Base-by-base conservation (phyloP, 495 filamentous ascomycete species). In the Trichoderma parareesei region DNA sequence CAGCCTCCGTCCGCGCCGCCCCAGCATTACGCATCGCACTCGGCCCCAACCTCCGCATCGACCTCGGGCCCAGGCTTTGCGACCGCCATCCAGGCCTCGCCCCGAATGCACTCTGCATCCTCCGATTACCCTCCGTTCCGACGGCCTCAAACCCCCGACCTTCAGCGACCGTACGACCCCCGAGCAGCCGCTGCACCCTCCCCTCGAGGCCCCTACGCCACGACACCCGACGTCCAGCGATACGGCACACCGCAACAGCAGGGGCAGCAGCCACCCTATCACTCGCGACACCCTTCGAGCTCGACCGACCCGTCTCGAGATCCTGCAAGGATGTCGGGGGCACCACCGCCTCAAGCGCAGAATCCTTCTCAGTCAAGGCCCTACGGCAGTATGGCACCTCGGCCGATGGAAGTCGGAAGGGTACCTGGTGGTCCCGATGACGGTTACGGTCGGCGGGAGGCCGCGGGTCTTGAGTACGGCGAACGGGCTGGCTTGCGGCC, bases 131-230 rank as follows among this genome's bases (percentile, higher is more conserved):
- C 77, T 5, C 71, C 81, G 8, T 87, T 85, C 67, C 85, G 86
- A 48, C 83, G 88, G 48, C 88, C 90, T 3, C 86, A 90, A 68
- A 93, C 90, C 2, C 90, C 90, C 9, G 89, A 92, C 38, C 84
- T 85, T 64, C 77, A 78, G 43, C 73, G 82, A 62, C 64, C 75
- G 46, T 82, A 81, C 67, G 81, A 84, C 16, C 76, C 76, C 64
- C 75, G 78, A 70, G 78, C 71, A 38, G 76, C 70, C 64, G 69
- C 75, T 18, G 81, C 74, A 61, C 82, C 74, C 43, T 81, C 77
- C 60, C 84, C 81, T 20, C 72, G 70, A 67, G 78, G 73, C 68
- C 78, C 77, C 66, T 63, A 63, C 42, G 53, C 53, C 20, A 73
- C 74, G 10, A 84, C 83, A 2, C 83, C 82, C 20, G 83, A 84